phyloP scores from a whole-genome alignment of 345 rosid species.

The Camelina neglecta region DNA sequence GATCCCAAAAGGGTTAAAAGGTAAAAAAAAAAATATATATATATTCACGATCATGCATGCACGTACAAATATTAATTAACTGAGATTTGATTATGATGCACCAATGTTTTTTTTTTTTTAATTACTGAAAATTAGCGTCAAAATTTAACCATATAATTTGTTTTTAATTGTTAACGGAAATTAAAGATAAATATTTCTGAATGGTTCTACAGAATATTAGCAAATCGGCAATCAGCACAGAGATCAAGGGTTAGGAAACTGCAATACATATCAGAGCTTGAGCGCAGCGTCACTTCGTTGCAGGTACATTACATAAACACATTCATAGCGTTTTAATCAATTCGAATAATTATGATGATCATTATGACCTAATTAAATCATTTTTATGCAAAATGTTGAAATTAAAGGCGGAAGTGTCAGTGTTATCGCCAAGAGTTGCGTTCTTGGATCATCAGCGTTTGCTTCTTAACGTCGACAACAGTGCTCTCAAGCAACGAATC shows the following conservation, averaged over 20 bases:
- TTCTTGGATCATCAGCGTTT: slow-evolving; percentile 86
- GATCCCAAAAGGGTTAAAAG: slow-evolving; percentile 95
- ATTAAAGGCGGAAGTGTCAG: slow-evolving; percentile 80
- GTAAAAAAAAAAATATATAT: slow-evolving; percentile 40
- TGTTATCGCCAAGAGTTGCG: slow-evolving; percentile 83
- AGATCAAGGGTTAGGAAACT: slow-evolving; percentile 92
- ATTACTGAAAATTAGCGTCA: background rate
- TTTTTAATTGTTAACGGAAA: background rate
- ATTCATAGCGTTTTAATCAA: background rate
- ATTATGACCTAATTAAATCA: background rate
- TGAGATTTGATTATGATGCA: background rate
- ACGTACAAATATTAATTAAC: slow-evolving; percentile 35
- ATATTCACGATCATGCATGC: slow-evolving; percentile 47
- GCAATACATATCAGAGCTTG: slow-evolving; percentile 91
- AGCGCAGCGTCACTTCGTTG: slow-evolving; percentile 81
- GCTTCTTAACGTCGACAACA: slow-evolving; percentile 65
- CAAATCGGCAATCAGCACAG: slow-evolving; percentile 93
- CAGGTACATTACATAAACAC: slow-evolving; percentile 55
- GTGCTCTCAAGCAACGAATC: slow-evolving; percentile 76
- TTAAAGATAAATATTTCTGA: background rate
- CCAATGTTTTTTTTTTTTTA: background rate
- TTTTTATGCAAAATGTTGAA: background rate
- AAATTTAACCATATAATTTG: background rate
- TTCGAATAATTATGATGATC: background rate
- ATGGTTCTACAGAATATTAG: slow-evolving; percentile 66